Base-by-base conservation (phyloP, 2,329 filamentous ascomycete species). In the Dryadomyces quercus-mongolicae region DNA sequence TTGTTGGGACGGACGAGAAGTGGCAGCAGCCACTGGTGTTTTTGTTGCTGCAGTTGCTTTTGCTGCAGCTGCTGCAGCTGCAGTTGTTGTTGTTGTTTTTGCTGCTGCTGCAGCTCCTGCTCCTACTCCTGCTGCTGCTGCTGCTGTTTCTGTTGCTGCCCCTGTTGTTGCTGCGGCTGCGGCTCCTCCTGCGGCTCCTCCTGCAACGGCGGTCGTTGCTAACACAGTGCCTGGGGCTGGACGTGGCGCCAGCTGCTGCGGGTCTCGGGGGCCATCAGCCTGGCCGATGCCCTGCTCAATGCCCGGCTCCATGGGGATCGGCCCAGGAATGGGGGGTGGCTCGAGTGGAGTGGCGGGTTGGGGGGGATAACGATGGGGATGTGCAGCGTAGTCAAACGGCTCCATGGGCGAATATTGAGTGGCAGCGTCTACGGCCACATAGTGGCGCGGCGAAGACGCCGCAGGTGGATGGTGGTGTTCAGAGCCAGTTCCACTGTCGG, bases 381-480 rank as follows among this genome's bases (percentile, higher is more conserved):
- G 43, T 20, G 59, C 52, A 38, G 62, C 66, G 59, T 71, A 70
- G 60, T 71, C 66, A 60, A 71, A 69, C 43, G 68, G 68, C 63
- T 74, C 71, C 71, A 73, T 74, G 46, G 72, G 71, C 62, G 72
- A 74, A 60, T 74, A 74, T 61, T 75, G 72, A 21, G 72, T 74
- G 50, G 69, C 71, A 52, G 71, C 72, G 62, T 75, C 72, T 62
- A 42, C 48, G 65, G 58, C 69, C 66, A 46, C 57, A 59, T 57
- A 55, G 38, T 36, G 54, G 20, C 38, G 25, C 12, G 20, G 25
- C 31, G 25, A 2, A 20, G 48, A 16, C 9, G 36, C 13, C 16
- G 18, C 8, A 2, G 46, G 8, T 5, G 16, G 16, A 5, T 43
- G 40, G 40, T 16, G 40, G 42, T 44, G 16, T 31, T 4, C 4